These are phyloP conservation scores for Trametes villosa DNA, from an alignment of 768 basidiomycete genomes.

Conservation along the genomic window DNA sequence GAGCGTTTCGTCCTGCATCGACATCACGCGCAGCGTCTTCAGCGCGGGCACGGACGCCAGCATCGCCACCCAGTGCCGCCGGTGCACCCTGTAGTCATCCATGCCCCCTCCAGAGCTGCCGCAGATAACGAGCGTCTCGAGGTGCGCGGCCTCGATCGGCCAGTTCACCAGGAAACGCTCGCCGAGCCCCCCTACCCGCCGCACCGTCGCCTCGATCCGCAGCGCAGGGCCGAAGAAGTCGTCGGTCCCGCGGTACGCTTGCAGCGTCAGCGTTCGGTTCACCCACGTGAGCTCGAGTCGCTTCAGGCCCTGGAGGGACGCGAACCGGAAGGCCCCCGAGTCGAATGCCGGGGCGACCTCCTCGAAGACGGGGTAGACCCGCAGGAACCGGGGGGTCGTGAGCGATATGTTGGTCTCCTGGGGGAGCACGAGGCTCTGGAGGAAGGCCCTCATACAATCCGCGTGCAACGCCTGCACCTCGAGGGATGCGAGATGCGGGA, in stretches of 20 bases:
- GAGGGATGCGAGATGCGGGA: background rate
- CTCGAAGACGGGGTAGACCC: background rate
- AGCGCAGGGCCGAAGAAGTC: background rate
- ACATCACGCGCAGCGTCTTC: constrained; percentile 1
- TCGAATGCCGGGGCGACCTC: background rate
- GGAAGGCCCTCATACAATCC: background rate
- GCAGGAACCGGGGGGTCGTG: background rate
- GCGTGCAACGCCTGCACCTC: background rate
- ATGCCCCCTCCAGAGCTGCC: too few species aligned
- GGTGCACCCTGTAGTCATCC: too few species aligned
- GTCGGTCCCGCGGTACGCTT: background rate
- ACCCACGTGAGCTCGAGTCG: background rate
- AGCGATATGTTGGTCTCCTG: background rate
- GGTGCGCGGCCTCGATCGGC: background rate
- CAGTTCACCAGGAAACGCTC: background rate
- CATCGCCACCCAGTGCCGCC: too few species aligned
- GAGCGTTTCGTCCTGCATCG: background rate
- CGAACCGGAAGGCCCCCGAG: background rate
- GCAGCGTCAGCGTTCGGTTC: background rate
- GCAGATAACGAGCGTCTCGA: constrained; percentile 7
- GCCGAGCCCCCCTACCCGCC: too few species aligned
- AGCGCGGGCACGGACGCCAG: too few species aligned
- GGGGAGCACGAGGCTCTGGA: background rate
- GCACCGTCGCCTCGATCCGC: background rate
- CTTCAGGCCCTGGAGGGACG: too few species aligned